A percentile compares a stretch with the other conserved stretches of the same genome.
phyloP scores from a whole-genome alignment of 2,329 filamentous ascomycete species.

The Alternaria brassicae region DNA sequence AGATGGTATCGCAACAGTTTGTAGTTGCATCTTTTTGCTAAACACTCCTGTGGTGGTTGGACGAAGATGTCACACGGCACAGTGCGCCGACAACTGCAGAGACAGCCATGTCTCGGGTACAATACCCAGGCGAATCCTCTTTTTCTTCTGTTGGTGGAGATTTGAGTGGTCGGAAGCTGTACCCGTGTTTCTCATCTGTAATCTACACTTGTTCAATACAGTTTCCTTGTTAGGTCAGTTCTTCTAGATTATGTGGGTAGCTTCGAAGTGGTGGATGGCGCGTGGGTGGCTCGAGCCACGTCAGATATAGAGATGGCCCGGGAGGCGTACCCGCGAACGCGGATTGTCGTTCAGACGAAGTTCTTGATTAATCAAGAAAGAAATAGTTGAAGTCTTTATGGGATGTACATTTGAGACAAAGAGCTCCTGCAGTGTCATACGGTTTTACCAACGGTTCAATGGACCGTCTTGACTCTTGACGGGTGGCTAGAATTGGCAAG shows the following conservation, averaged over 20 bases:
- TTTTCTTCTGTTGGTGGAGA: background rate
- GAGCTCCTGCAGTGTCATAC: background rate
- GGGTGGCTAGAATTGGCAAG: background rate
- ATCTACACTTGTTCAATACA: conserved; percentile 8
- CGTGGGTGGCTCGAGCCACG: background rate
- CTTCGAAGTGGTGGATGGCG: background rate
- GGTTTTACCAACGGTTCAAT: background rate
- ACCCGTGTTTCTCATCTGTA: conserved; percentile 16
- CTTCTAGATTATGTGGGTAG: background rate
- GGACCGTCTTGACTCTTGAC: no score
- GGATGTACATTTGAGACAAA: background rate
- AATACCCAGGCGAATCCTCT: background rate
- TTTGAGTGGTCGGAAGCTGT: conserved; percentile 10
- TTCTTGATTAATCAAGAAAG: background rate
- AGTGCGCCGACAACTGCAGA: background rate
- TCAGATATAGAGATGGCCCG: background rate
- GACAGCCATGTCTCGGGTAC: background rate
- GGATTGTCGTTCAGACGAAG: background rate
- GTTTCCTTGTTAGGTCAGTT: conserved; percentile 8
- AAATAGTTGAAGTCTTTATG: background rate
- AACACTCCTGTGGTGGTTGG: background rate
- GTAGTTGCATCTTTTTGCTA: background rate
- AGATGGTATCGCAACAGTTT: background rate
- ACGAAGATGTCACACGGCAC: background rate
- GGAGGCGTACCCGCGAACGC: background rate